A percentile compares a stretch with the other conserved stretches of the same genome.
These are phyloP conservation scores for Colletotrichum sp. DNA, from an alignment of 2,329 filamentous ascomycete species.

Conservation along the genomic window DNA sequence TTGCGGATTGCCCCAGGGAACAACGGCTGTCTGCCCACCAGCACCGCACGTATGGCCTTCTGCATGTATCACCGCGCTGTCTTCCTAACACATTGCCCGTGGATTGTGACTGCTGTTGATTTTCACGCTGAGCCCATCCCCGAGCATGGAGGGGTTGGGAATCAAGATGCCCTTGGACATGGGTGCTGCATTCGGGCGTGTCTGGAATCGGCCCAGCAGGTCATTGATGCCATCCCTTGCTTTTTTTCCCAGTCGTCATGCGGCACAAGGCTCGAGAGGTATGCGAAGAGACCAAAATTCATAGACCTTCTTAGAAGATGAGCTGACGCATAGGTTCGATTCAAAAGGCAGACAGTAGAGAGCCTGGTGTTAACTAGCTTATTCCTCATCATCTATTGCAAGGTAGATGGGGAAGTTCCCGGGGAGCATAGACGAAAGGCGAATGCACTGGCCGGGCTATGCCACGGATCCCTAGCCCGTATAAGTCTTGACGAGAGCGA, in stretches of 20 bases:
- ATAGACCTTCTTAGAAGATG: not conserved
- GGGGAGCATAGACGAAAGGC: not conserved
- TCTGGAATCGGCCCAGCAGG: not conserved
- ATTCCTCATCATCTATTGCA: not conserved
- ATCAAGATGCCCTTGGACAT: not conserved
- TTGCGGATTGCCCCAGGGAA: not conserved
- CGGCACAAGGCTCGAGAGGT: not conserved
- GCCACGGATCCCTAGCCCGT: not conserved
- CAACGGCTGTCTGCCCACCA: not conserved
- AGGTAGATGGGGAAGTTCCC: not conserved
- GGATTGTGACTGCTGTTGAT: not conserved
- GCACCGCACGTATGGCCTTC: not conserved
- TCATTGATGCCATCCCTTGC: not conserved
- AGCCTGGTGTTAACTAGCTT: not conserved
- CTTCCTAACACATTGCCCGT: not conserved
- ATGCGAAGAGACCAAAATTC: not conserved
- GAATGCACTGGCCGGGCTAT: not conserved
- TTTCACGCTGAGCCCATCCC: not conserved
- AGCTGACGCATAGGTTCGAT: not conserved
- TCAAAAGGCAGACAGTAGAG: not conserved
- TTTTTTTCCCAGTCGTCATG: not conserved
- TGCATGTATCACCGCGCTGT: not conserved
- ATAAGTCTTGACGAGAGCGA: not conserved
- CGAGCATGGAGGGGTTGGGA: not conserved
- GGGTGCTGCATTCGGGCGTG: not conserved